These are phyloP conservation scores for Fusarium ramigenum DNA, from an alignment of 2,329 filamentous ascomycete genomes.

Conservation along the genomic window DNA sequence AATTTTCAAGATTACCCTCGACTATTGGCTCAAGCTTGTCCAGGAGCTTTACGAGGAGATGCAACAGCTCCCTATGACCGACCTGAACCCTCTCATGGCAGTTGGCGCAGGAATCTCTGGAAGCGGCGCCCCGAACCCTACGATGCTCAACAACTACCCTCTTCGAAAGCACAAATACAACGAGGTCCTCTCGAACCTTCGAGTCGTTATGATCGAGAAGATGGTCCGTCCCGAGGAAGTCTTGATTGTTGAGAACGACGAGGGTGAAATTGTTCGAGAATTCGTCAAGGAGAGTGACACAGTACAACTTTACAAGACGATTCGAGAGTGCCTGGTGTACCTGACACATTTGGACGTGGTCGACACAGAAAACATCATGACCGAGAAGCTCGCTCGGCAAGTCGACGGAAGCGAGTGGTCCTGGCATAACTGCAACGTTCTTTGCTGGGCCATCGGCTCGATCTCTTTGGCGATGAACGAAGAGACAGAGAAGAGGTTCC, in stretches of 20 bases:
- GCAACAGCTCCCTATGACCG: slow-evolving; percentile 93
- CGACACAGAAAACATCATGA: slow-evolving; percentile 99
- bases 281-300: slow-evolving; percentile 99
- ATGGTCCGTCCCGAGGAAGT: slow-evolving; percentile 99
- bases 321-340: slow-evolving; percentile 95
- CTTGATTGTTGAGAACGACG: slow-evolving; percentile 98
- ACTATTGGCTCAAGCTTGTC: slow-evolving; percentile 99
- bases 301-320: slow-evolving; percentile 99
- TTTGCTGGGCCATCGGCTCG: slow-evolving; percentile 99
- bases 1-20: slow-evolving; percentile 99
- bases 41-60: slow-evolving; percentile 99
- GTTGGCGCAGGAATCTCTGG: slow-evolving; percentile 78
- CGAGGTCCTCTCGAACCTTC: slow-evolving; percentile 90
- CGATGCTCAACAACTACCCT: slow-evolving; percentile 86
- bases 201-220: slow-evolving; percentile 99
- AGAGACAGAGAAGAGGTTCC: slow-evolving; percentile 97
- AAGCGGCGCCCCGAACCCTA: slow-evolving; percentile 85
- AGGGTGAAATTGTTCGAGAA: slow-evolving; percentile 97
- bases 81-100: slow-evolving; percentile 87
- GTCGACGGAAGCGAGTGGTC: slow-evolving; percentile 98
- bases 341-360: slow-evolving; percentile 96
- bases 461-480: slow-evolving; percentile 99
- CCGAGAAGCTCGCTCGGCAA: slow-evolving; percentile 94
- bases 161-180: slow-evolving; percentile 98
- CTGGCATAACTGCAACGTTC: slow-evolving; percentile 99